Conservation (phyloP, 306 rosid genomes). For the Begonia masoniana region DNA sequence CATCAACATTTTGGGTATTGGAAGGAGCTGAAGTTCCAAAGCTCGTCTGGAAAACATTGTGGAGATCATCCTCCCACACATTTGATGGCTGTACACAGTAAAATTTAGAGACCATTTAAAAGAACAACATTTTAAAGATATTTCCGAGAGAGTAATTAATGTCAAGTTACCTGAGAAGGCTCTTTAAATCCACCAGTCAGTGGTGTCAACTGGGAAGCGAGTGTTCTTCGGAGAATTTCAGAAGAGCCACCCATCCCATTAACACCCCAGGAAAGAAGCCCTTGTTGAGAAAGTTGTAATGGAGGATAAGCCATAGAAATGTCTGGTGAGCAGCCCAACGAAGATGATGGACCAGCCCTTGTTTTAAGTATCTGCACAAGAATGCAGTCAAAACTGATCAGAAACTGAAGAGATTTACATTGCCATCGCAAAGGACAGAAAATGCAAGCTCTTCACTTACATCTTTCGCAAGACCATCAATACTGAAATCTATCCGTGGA, state of each 20-base stretch:
- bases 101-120: neutral
- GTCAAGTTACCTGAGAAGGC: constrained; percentile 45
- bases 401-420: neutral
- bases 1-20: constrained; percentile 50
- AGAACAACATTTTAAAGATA: neutral
- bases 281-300: constrained; percentile 56
- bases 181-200: constrained; percentile 65
- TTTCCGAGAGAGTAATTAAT: neutral
- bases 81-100: constrained; percentile 34
- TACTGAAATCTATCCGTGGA: constrained; percentile 68
- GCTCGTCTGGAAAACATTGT: constrained; percentile 76
- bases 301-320: constrained; percentile 48
- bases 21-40: constrained; percentile 38
- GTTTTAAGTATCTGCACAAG: constrained; percentile 57
- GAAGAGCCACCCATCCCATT: constrained; percentile 43
- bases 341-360: constrained; percentile 49
- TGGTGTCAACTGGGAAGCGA: constrained; percentile 51
- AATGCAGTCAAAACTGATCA: constrained; percentile 9
- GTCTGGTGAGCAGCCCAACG: constrained; percentile 53
- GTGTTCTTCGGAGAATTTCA: constrained; percentile 48
- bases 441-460: constrained; percentile 23
- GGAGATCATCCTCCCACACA: constrained; percentile 89
- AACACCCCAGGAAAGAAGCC: constrained; percentile 41
- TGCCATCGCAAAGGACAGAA: neutral
- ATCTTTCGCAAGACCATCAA: constrained; percentile 65